Evolutionary conservation across 805 yeast species (phyloP), one percentile per base, ranked within the genome.

Genomic region (Wickerhamomyces sydowiorum): DNA sequence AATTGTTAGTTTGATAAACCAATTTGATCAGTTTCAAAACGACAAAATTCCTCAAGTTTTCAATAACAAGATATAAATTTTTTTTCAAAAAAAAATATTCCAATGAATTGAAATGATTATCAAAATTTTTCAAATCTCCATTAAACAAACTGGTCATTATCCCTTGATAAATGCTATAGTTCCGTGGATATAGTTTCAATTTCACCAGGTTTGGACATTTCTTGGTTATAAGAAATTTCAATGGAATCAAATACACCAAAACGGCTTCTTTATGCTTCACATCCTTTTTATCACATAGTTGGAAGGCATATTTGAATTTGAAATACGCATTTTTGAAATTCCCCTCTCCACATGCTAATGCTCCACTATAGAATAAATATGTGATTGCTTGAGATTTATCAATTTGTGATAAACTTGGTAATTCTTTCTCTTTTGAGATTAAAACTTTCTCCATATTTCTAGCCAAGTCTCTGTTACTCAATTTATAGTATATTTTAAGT

Each of bases 381-480:
- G 77, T 72, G 30, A 82, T 76, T 3, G 76, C 68, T 39, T 82
- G 82, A 1, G 75, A 57, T 39, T 67, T 70, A n/a, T 74, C 72
- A 14, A 67, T 69, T 12, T 52, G 37, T 4, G 63, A 54, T 32
- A 78, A 50, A 7, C 65, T 54, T 0, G 91, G 91, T 36, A 84
- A 61, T 37, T 75, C 75, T 22, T 61, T 60, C 18, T 68, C 60
- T 36, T 80, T 71, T 13, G 82, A 75, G 24, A 67, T 69, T 27
- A 86, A 62, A 1, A 86, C 95, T 56, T 80, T 80, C 44, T 85
- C 80, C 47, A 87, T 70, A 39, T 85, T 82, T 50, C 78, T 79
- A 27, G 91, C 88, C 58, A 87, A 71, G 51, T 87, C 88, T 31
- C 75, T 67, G 53, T 84, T 85, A 36, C 74, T 70, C 49, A 87